Conservation (phyloP, 2,329 filamentous ascomycete species). For the Microcyclospora tardicrescens region DNA sequence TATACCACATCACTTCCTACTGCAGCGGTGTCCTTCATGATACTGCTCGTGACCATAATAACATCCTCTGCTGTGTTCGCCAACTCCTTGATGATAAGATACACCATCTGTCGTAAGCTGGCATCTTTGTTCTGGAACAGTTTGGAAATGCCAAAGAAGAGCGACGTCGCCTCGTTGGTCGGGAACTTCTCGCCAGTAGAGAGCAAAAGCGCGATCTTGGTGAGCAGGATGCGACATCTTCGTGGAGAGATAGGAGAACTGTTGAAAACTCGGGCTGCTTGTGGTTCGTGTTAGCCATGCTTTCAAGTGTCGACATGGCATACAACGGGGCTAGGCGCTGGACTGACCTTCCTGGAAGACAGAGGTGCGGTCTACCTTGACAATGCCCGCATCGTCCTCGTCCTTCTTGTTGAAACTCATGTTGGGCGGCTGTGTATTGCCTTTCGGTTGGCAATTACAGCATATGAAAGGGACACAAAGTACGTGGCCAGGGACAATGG, state of each 20-base stretch:
- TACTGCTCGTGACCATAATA: slow-evolving; percentile 98
- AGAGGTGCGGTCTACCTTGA: slow-evolving; percentile 94
- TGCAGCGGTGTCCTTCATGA: slow-evolving; percentile 98
- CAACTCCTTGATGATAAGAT: slow-evolving; percentile 95
- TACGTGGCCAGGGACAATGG: too few species aligned
- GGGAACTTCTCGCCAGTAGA: slow-evolving; percentile 97
- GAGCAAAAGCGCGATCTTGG: slow-evolving; percentile 90
- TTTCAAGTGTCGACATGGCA: slow-evolving; percentile 5
- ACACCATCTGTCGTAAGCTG: slow-evolving; percentile 95
- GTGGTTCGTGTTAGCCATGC: slow-evolving; percentile 3
- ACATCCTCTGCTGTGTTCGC: slow-evolving; percentile 93
- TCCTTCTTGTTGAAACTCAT: slow-evolving; percentile 99
- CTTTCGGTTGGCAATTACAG: too few species aligned
- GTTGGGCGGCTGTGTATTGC: slow-evolving; percentile 6
- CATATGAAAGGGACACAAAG: too few species aligned
- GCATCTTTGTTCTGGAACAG: slow-evolving; percentile 99
- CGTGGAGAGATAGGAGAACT: slow-evolving; percentile 90
- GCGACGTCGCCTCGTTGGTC: slow-evolving; percentile 88
- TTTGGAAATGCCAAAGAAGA: slow-evolving; percentile 99
- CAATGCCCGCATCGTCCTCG: slow-evolving; percentile 87
- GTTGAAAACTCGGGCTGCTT: slow-evolving; percentile 87
- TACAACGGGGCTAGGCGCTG: slow-evolving; percentile 6
- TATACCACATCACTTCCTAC: slow-evolving; percentile 89
- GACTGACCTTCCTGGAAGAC: slow-evolving; percentile 93
- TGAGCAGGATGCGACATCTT: slow-evolving; percentile 93